These are phyloP conservation scores for Solanum appendiculatum DNA, from an alignment of 257 asterid species.

Conservation along the genomic window DNA sequence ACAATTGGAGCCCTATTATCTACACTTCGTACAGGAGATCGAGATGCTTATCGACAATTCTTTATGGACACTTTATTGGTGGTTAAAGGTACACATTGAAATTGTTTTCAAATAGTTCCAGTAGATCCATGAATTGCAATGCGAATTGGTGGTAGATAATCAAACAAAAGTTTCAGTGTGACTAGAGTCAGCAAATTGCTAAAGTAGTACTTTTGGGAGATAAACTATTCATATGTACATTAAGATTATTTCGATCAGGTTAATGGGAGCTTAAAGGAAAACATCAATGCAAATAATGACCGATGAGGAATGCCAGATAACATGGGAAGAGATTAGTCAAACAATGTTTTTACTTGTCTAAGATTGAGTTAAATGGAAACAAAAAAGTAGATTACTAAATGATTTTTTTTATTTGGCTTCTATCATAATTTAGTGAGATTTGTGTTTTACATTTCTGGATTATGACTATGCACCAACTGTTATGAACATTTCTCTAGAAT, in stretches of 20 bases:
- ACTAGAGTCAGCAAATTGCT: background rate
- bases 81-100: constrained; percentile 47
- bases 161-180: background rate
- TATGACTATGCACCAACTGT: background rate
- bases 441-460: background rate
- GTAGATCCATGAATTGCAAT: background rate
- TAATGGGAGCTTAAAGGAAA: background rate
- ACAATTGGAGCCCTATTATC: constrained; percentile 66
- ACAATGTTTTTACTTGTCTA: background rate
- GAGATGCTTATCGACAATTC: constrained; percentile 73
- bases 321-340: background rate
- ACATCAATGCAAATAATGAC: background rate
- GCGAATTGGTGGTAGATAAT: background rate
- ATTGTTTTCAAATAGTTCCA: background rate
- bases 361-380: background rate
- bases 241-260: background rate
- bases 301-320: background rate
- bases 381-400: background rate
- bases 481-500: background rate
- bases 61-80: constrained; percentile 61
- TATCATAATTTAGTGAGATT: background rate
- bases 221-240: background rate
- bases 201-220: background rate
- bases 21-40: constrained; percentile 75
- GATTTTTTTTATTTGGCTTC: background rate